These are phyloP conservation scores for Ascochyta viciae-villosae DNA, from an alignment of 2,329 filamentous ascomycete genomes.

Conservation along the genomic window DNA sequence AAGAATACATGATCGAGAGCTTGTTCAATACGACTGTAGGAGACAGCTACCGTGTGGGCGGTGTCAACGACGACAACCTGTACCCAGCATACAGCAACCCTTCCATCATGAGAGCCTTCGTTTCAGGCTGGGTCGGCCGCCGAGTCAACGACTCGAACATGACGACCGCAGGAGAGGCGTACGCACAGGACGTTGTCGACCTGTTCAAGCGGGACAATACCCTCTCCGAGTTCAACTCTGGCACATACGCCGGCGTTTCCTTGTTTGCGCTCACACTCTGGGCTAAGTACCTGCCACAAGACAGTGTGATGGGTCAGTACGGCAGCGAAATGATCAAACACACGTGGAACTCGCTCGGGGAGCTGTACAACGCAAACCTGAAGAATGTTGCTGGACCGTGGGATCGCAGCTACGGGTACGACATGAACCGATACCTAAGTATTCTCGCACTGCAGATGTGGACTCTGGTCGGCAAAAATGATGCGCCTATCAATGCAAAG, in stretches of 20 bases:
- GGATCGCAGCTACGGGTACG: slow-evolving; percentile 69
- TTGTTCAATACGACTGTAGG: slow-evolving; percentile 64
- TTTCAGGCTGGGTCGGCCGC: slow-evolving; percentile 65
- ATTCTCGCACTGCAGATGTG: slow-evolving; percentile 67
- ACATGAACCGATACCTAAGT: slow-evolving; percentile 68
- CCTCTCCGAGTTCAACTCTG: slow-evolving; percentile 68
- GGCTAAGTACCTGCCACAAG: slow-evolving; percentile 64
- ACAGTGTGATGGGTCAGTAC: slow-evolving; percentile 62
- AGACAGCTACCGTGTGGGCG: slow-evolving; percentile 67
- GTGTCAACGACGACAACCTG: slow-evolving; percentile 66
- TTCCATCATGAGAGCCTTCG: slow-evolving; percentile 68
- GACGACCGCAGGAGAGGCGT: slow-evolving; percentile 63
- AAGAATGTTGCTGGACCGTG: slow-evolving; percentile 69
- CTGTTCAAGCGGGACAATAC: slow-evolving; percentile 64
- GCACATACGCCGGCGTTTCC: slow-evolving; percentile 69
- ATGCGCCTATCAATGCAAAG: slow-evolving; percentile 44
- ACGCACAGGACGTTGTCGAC: slow-evolving; percentile 63
- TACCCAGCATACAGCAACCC: slow-evolving; percentile 69
- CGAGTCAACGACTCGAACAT: slow-evolving; percentile 64
- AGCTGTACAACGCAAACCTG: slow-evolving; percentile 65
- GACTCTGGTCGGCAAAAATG: slow-evolving; percentile 61
- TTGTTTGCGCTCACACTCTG: slow-evolving; percentile 66
- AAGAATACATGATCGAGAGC: slow-evolving; percentile 59
- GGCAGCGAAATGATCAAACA: slow-evolving; percentile 60
- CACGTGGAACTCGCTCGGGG: slow-evolving; percentile 61